Evolutionary conservation across 179 eudicot species (phyloP).

Genomic region (Spinacia oleracea): DNA sequence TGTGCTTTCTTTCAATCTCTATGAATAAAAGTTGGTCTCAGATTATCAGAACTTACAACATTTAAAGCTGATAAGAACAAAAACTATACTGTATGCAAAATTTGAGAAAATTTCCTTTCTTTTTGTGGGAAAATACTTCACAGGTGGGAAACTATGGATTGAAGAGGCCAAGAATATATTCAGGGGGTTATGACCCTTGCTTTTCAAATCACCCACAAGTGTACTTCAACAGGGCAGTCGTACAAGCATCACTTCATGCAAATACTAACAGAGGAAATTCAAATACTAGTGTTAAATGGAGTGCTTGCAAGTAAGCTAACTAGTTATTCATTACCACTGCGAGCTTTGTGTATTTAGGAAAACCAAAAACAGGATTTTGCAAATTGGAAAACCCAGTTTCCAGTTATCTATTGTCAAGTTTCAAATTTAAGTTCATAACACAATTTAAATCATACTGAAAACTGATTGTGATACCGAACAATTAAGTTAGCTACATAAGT

Average conservation of each 20-base stretch:
- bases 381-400: too few relatives aligned
- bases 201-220: constrained; percentile 38
- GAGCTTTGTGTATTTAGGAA: too few relatives aligned
- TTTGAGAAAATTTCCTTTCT: background rate
- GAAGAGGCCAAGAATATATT: constrained; percentile 35
- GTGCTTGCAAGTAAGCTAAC: constrained; percentile 51
- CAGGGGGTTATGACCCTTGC: constrained; percentile 70
- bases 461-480: too few relatives aligned
- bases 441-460: too few relatives aligned
- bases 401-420: too few relatives aligned
- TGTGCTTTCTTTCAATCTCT: background rate
- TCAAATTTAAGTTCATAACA: too few relatives aligned
- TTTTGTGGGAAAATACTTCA: background rate
- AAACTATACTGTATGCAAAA: too few relatives aligned
- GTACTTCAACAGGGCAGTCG: constrained; percentile 59
- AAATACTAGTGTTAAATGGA: constrained; percentile 39
- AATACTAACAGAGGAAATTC: constrained; percentile 30
- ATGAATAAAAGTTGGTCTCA: too few relatives aligned
- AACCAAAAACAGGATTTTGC: too few relatives aligned
- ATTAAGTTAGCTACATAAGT: background rate
- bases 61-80: too few relatives aligned
- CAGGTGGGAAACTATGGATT: constrained; percentile 34
- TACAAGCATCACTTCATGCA: constrained; percentile 53
- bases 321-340: background rate
- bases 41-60: background rate